These are phyloP conservation scores for Gossypium schwendimanii DNA, from an alignment of 441 rosid species.

Conservation along the genomic window DNA sequence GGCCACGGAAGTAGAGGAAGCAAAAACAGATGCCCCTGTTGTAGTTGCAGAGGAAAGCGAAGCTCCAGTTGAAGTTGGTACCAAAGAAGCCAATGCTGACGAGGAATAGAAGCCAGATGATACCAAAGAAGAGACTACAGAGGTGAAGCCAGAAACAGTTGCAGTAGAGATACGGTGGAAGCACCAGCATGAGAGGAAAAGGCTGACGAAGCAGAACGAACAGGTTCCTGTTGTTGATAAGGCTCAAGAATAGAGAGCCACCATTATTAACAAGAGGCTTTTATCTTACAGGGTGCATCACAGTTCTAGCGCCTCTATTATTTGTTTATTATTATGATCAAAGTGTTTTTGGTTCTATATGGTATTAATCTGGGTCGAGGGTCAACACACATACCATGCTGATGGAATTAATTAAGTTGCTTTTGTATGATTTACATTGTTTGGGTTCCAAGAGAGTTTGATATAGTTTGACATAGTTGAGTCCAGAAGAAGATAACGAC, in stretches of 20 bases:
- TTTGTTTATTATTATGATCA: neutral
- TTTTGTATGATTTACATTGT: neutral
- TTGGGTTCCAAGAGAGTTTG: conserved; percentile 17
- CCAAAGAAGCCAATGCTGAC: conserved; percentile 29
- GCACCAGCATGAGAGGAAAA: conserved; percentile 18
- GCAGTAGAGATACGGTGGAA: conserved; percentile 17
- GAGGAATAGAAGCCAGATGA: conserved; percentile 23
- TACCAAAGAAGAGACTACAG: conserved; percentile 20
- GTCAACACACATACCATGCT: neutral
- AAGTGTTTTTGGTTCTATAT: neutral
- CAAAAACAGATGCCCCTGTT: conserved; percentile 21
- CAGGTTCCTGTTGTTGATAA: conserved; percentile 31
- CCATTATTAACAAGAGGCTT: neutral
- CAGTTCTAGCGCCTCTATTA: neutral
- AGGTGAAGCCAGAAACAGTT: conserved; percentile 26
- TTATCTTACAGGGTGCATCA: neutral
- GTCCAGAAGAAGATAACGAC: conserved; percentile 15
- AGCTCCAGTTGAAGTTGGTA: conserved; percentile 28
- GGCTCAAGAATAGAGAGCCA: conserved; percentile 26
- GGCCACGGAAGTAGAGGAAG: conserved; percentile 21
- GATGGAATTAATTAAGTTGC: neutral
- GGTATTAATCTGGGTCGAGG: conserved; percentile 7
- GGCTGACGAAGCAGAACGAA: conserved; percentile 15
- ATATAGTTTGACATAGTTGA: conserved; percentile 23
- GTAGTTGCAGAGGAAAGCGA: conserved; percentile 6